Percentiles rank a stretch among this genome's conserved stretches.
These are phyloP conservation scores for Globisporangium okanoganense DNA, from an alignment of 352 stramenopile species.

Conservation along the genomic window DNA sequence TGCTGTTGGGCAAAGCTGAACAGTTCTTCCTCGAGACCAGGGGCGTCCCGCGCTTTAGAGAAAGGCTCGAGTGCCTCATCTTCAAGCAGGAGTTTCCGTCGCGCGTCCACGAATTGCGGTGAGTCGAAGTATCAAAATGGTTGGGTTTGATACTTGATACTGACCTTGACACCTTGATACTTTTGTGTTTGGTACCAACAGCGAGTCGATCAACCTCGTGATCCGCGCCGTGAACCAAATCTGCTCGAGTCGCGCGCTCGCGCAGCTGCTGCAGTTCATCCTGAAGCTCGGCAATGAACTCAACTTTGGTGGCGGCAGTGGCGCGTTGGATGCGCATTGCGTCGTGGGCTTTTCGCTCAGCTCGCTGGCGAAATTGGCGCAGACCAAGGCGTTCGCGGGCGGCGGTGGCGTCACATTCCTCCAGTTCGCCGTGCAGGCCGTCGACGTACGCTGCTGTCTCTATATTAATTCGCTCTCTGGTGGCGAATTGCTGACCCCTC, in stretches of 20 bases:
- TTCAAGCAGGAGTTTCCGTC: slow-evolving; percentile 76
- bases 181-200: slow-evolving; percentile 5
- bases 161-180: too few relatives aligned
- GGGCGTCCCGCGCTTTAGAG: slow-evolving; percentile 55
- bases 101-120: slow-evolving; percentile 72
- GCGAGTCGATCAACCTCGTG: slow-evolving; percentile 58
- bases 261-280: slow-evolving; percentile 62
- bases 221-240: slow-evolving; percentile 67
- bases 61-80: slow-evolving; percentile 71
- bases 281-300: slow-evolving; percentile 73
- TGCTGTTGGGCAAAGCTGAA: slow-evolving; percentile 36
- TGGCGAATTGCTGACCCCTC: background rate
- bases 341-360: slow-evolving; percentile 69
- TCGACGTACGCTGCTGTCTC: slow-evolving; percentile 52
- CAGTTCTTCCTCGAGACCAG: slow-evolving; percentile 65
- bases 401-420: slow-evolving; percentile 71
- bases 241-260: slow-evolving; percentile 56
- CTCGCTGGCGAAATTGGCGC: slow-evolving; percentile 72
- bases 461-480: background rate
- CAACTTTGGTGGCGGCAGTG: slow-evolving; percentile 40
- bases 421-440: slow-evolving; percentile 75
- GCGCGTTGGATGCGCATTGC: slow-evolving; percentile 3
- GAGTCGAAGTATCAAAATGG: slow-evolving; percentile 8
- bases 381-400: slow-evolving; percentile 77
- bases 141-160: background rate